Base-by-base conservation (phyloP, 208 protist genomes). In the Tritrichomonas musculus region DNA sequence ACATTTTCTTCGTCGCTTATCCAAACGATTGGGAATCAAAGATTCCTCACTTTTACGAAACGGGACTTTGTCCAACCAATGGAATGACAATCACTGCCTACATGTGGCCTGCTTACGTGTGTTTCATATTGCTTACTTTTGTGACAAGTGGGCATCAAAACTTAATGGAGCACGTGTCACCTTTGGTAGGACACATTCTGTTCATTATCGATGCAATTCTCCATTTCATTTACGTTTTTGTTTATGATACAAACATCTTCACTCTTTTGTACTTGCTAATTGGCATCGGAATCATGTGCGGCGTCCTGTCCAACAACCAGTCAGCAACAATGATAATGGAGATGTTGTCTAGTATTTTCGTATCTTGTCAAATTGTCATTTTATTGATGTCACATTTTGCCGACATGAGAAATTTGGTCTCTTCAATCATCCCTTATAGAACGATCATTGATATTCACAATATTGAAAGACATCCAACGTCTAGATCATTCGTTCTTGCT, bases 231-330 rank as follows among this genome's bases (percentile, higher is more conserved):
- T 69, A 69, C 30, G 27, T 69, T 17, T 69, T 69, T 69, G 11
- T 69, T 33, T 69, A 69, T 69, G 64, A 69, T n/a, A 69, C 64
- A n/a, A 88, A 88, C 30, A 27, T 88, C 27, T 88, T 88, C 30
- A 53, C 47, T 39, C 17, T 88, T 3, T 0, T 27, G 5, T 88
- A 60, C 47, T 53, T 88, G 30, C 11, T 88, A 53, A 33, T 60
- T 39, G 77, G 77, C 27, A 39, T 88, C 2, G 33, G 47, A 47
- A 88, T 88, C 5, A 30, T 88, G 27, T 57, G 14, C 39, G 53
- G 27, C 4, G n/a, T 33, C 11, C 13, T 57, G 11, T 39, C 57
- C 0, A 88, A 30, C 1, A 47, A 57, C 5, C n/a, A 33, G 1
- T 33, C 53, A 55, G 1, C 27, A 0, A 13, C 57, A 1, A 88